Percentiles rank a stretch among this genome's conserved stretches.
Conservation (phyloP, 2,329 filamentous ascomycete genomes). For the Magnaporthiopsis rhizophila region DNA sequence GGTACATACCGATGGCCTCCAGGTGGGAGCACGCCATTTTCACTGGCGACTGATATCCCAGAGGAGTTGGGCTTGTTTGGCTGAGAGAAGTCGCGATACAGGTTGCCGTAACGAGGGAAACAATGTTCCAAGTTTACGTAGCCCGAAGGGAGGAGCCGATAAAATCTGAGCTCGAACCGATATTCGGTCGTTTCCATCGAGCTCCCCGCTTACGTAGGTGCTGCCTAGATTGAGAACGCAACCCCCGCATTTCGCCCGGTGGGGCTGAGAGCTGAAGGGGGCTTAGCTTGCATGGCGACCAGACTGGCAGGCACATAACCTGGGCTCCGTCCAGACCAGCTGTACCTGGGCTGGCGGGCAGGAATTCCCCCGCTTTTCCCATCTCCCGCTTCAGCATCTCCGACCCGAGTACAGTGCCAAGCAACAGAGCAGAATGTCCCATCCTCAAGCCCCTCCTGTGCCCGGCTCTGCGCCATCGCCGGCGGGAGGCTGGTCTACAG, state of each 20-base stretch:
- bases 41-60: neutral
- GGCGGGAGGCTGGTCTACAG: neutral
- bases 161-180: neutral
- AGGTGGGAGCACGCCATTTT: conserved; percentile 7
- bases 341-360: neutral
- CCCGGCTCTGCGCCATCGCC: neutral
- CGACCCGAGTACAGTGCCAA: neutral
- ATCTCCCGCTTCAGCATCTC: neutral
- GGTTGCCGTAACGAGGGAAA: neutral
- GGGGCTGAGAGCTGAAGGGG: neutral
- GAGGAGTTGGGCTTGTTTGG: neutral
- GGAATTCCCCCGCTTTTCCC: neutral
- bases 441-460: neutral
- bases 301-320: neutral
- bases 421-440: neutral
- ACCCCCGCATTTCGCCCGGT: neutral
- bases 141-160: neutral
- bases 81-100: neutral
- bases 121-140: neutral
- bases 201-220: neutral
- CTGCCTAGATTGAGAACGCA: neutral
- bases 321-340: neutral
- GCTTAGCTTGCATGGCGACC: neutral
- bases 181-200: neutral
- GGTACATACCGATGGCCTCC: conserved; percentile 1